phyloP scores from a whole-genome alignment of 1,284 basidiomycete genomes.

The Ustilago crameri region DNA sequence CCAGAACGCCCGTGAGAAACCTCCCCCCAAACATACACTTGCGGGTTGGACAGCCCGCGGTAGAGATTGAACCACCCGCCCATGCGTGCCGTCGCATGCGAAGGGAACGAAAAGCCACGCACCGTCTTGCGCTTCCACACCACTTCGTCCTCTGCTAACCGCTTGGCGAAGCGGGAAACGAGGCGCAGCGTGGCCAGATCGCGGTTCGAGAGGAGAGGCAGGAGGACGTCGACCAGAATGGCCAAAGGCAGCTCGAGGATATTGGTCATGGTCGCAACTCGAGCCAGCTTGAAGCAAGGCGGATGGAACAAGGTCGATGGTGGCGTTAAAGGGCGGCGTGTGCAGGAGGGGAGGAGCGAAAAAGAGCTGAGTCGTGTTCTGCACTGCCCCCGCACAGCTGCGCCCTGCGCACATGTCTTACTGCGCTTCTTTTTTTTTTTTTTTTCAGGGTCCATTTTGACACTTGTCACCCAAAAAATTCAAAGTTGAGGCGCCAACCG shows the following conservation, averaged over 20 bases:
- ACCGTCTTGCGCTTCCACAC: conserved; percentile 46
- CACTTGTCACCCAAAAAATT: no score
- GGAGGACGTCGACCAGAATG: conserved; percentile 31
- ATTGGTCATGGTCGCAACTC: background rate
- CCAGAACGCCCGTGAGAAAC: conserved; percentile 30
- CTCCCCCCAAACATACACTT: conserved; percentile 49
- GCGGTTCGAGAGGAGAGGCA: conserved; percentile 27
- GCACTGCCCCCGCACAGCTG: no score
- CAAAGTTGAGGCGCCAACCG: no score
- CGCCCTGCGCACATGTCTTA: no score
- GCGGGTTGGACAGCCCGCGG: conserved; percentile 30
- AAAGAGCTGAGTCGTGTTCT: no score
- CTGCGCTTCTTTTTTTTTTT: no score
- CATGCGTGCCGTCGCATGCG: conserved; percentile 31
- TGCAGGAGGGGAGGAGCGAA: no score
- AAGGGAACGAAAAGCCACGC: conserved; percentile 46
- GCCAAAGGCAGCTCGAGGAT: conserved; percentile 31
- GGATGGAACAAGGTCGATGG: no score
- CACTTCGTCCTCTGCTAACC: conserved; percentile 31
- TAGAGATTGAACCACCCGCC: conserved; percentile 50
- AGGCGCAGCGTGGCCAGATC: conserved; percentile 32
- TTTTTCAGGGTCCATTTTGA: no score
- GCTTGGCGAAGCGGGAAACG: conserved; percentile 18
- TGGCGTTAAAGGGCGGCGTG: background rate
- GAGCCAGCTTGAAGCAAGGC: no score